Evolutionary conservation across 805 yeast genomes (phyloP).

Genomic region (Yarrowia alimentaria): DNA sequence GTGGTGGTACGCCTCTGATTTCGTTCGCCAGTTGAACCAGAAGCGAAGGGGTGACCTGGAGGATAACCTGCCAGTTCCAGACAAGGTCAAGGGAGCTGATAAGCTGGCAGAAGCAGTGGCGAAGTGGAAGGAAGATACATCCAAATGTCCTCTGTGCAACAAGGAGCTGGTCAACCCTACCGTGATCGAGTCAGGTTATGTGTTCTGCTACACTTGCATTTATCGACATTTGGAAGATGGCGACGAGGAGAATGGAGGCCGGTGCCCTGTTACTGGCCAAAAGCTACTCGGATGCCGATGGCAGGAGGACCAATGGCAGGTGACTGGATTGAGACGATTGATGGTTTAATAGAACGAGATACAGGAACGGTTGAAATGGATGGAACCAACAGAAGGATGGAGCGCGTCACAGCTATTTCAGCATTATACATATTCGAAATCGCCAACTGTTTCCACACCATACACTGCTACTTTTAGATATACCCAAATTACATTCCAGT

Average conservation of each 20-base stretch:
- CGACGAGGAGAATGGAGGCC: conserved; percentile 53
- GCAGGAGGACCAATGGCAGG: conserved; percentile 63
- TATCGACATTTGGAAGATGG: conserved; percentile 57
- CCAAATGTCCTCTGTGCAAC: conserved; percentile 53
- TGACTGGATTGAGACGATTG: conserved; percentile 73
- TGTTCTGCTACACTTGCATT: conserved; percentile 86
- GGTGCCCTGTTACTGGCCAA: conserved; percentile 82
- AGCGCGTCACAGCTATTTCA: too few relatives aligned
- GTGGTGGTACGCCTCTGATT: conserved; percentile 86
- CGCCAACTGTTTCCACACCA: too few relatives aligned
- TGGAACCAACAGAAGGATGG: too few relatives aligned
- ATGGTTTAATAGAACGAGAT: conserved; percentile 56
- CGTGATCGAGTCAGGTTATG: conserved; percentile 86
- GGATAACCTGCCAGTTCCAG: conserved; percentile 34
- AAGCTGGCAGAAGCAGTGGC: conserved; percentile 30
- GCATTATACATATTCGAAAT: too few relatives aligned
- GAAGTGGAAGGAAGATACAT: conserved; percentile 36
- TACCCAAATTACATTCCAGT: too few relatives aligned
- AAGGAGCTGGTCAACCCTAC: conserved; percentile 72
- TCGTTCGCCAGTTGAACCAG: conserved; percentile 57
- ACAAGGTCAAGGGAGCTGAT: conserved; percentile 29
- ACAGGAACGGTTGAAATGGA: too few relatives aligned
- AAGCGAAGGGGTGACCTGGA: conserved; percentile 37
- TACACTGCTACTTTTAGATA: too few relatives aligned
- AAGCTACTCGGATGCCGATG: conserved; percentile 68